Evolutionary conservation across 441 rosid genomes (phyloP).

Genomic region (Kokia cookei): DNA sequence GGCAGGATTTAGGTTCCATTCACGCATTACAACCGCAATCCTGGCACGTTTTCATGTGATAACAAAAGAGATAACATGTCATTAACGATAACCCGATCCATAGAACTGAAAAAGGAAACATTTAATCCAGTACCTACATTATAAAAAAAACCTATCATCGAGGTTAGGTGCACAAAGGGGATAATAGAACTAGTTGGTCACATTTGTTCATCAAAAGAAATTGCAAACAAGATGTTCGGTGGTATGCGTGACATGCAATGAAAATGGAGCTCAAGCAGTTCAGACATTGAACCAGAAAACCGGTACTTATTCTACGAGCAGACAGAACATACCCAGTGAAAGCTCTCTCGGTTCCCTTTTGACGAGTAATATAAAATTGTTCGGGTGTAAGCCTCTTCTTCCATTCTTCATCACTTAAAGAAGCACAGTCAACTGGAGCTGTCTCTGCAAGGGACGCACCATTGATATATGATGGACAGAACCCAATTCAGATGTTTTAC

Average conservation of each 20-base stretch:
- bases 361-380: constrained; percentile 67
- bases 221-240: background rate
- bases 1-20: background rate
- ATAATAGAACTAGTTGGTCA: background rate
- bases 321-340: constrained; percentile 61
- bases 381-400: constrained; percentile 63
- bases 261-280: background rate
- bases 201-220: background rate
- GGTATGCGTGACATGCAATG: background rate
- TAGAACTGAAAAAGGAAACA: background rate
- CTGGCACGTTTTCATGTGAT: background rate
- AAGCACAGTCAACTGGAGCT: constrained; percentile 28
- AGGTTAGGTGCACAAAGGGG: background rate
- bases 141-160: background rate
- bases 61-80: background rate
- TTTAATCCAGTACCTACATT: background rate
- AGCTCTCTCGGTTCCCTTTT: constrained; percentile 89
- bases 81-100: no score
- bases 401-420: constrained; percentile 62
- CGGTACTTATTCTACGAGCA: background rate
- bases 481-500: background rate
- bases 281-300: background rate
- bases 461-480: background rate
- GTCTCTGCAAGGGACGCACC: constrained; percentile 20
- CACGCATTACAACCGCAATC: background rate